Evolutionary conservation across 179 eudicot species (phyloP), one percentile per base, ranked within the genome.

Genomic region (Sideroxylon spinosum): DNA sequence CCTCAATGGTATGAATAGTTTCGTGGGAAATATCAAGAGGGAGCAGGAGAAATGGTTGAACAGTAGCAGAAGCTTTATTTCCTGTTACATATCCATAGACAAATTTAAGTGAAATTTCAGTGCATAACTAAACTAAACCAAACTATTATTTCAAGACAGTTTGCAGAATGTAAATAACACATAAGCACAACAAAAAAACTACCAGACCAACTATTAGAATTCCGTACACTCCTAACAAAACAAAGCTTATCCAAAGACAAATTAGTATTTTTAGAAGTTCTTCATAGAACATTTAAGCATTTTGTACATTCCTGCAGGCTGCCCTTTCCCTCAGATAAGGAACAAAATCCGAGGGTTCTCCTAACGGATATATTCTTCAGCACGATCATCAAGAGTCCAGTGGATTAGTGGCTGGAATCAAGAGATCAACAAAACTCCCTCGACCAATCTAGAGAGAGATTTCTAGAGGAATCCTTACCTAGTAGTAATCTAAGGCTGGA

Each of bases 41-140:
- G 60, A 90, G 91, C 82, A 90, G 82, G 53, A 90, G 89, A 82
- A 91, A 94, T 68, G 92, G 98, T 70, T 94, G 97, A 77, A 91
- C 82, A 63, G 98, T 94, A 50, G 92, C 97, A 73, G 98, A 94
- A 37, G 85, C 89, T 84, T 86, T 94, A 83, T 86, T 94, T 78
- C 97, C 98, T 94, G 89, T 68, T 25, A 72, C 32, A 78, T 12
- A 50, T 16, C 63, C 73, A 29, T 29, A 67, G 26, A 74, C 22
- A 65, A 16, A 74, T 10, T 28, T n/a, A 19, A 37, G 44, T 14
- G 3, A 49, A 26, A 50, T 12, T 49, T 63, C 73, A 73, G 1
- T 28, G 53, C 9, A 9, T 28, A 56, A 73, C 66, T 26, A 29
- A 56, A 57, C 66, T 26, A 29, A 2, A 73, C 52, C 17, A 57